phyloP scores from a whole-genome alignment of 2,329 filamentous ascomycete genomes.

The Fusarium subglutinans region DNA sequence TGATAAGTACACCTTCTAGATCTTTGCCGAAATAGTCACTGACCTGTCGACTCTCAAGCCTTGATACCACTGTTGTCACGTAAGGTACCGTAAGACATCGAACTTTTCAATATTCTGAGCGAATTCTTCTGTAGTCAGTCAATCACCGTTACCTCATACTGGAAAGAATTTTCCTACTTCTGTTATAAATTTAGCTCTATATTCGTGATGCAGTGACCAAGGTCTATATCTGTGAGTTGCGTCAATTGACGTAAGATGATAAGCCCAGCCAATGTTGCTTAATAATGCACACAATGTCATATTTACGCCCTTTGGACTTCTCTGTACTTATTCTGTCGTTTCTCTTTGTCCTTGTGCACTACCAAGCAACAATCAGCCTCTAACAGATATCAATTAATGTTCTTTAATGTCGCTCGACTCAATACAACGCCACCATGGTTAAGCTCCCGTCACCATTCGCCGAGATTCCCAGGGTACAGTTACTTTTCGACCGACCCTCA shows the following conservation, averaged over 20 bases:
- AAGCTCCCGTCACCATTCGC: conserved; percentile 8
- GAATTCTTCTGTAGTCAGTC: not conserved
- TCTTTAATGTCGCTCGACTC: not conserved
- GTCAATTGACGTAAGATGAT: not conserved
- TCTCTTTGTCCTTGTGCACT: not conserved
- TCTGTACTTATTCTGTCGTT: not conserved
- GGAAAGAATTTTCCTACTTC: rapidly evolving
- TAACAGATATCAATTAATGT: not conserved
- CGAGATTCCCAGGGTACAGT: conserved; percentile 16
- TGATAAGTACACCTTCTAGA: not conserved
- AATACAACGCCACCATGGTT: not conserved
- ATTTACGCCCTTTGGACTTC: not conserved
- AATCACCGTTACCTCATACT: not conserved
- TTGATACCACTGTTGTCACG: rapidly evolving
- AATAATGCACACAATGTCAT: conserved; percentile 10
- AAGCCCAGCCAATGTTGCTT: not conserved
- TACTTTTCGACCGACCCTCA: conserved; percentile 18
- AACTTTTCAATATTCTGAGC: not conserved
- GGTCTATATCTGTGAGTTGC: not conserved
- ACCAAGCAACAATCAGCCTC: too few species aligned
- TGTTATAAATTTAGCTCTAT: not conserved
- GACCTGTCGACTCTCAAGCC: rapidly evolving
- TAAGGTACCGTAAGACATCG: rapidly evolving
- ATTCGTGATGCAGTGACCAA: not conserved
- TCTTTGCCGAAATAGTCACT: rapidly evolving